Conservation (phyloP, 2,329 filamentous ascomycete species). For the Aspergillus sp. region DNA sequence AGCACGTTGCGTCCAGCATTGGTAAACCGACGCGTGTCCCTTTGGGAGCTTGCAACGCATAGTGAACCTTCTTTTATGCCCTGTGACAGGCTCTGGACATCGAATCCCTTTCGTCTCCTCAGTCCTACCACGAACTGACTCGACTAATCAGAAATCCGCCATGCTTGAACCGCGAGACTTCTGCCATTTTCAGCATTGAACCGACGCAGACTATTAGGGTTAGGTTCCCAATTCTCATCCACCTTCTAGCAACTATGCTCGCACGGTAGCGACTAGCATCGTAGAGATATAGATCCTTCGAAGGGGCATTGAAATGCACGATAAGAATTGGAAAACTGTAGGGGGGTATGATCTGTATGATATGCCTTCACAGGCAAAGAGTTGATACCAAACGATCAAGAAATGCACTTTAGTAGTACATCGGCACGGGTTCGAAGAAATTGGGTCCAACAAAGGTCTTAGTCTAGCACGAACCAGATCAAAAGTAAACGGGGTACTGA, state of each 20-base stretch:
- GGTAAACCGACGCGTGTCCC: constrained; percentile 51
- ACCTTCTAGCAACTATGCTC: constrained; percentile 44
- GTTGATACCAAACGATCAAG: constrained; percentile 24
- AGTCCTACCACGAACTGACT: constrained; percentile 26
- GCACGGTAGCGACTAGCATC: constrained; percentile 15
- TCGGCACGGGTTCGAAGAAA: constrained; percentile 6
- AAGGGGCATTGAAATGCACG: constrained; percentile 48
- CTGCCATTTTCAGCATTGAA: constrained; percentile 37
- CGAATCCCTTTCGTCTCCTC: constrained; percentile 30
- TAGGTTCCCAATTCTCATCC: constrained; percentile 81
- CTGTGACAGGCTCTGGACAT: constrained; percentile 41
- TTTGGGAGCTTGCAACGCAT: constrained; percentile 41
- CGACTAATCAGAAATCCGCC: constrained; percentile 64
- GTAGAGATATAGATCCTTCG: constrained; percentile 32
- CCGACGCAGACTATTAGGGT: constrained; percentile 80
- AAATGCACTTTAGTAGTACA: constrained; percentile 4
- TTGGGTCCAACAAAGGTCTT: constrained; percentile 11
- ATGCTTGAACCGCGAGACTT: constrained; percentile 69
- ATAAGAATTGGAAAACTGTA: constrained; percentile 72
- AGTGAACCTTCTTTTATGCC: constrained; percentile 40
- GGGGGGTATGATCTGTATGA: constrained; percentile 64
- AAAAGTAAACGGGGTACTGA: background rate
- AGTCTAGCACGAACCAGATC: constrained; percentile 2
- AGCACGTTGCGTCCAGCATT: constrained; percentile 53
- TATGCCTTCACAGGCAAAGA: constrained; percentile 31